Base-by-base conservation (phyloP, 2,329 filamentous ascomycete genomes). In the Mollisiaceae sp. region DNA sequence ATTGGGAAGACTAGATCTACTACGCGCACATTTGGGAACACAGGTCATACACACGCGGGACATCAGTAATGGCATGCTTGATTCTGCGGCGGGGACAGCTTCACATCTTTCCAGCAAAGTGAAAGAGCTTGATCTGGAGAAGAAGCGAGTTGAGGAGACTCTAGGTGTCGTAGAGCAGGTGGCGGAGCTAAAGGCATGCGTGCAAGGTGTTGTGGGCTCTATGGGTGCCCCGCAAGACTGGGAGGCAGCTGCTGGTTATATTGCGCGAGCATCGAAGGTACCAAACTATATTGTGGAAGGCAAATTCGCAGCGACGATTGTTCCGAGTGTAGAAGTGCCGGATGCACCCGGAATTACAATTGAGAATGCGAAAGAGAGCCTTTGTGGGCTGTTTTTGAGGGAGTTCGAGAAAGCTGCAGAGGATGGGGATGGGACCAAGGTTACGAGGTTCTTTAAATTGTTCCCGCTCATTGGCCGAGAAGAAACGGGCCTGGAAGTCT, bases 171-270 rank as follows among this genome's bases (percentile, higher is more conserved):
- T 98, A 12, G 94, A 98, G 78, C 94, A 97, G 80, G 94, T 99
- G 15, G 91, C 92, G 5, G 95, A 99, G 82, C 89, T 99, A 70
- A 98, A 98, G 80, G 92, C 95, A 9, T 99, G 95, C 77, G 92
- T 98, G 41, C 88, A 97, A 66, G 95, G 95, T 52, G 94, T 98
- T 12, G 89, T 94, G 32, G 95, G 94, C 20, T 96, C 92, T 66
- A 99, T 99, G 95, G 95, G 94, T 39, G 94, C 94, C 4, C 93
- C 95, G 50, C 95, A 99, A 78, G 95, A 99, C 80, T 99, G 95
- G 95, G 95, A 99, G 79, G 95, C 93, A 2, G 95, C 95, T 3
- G 95, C 95, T 1, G 91, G 86, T 56, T 98, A 98, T 78, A 85
- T 99, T 65, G 88, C 91, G 69, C 87, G 94, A 54, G 94, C 95